phyloP scores from a whole-genome alignment of 176 grass and related monocot genomes.

The Aegilops longissima region DNA sequence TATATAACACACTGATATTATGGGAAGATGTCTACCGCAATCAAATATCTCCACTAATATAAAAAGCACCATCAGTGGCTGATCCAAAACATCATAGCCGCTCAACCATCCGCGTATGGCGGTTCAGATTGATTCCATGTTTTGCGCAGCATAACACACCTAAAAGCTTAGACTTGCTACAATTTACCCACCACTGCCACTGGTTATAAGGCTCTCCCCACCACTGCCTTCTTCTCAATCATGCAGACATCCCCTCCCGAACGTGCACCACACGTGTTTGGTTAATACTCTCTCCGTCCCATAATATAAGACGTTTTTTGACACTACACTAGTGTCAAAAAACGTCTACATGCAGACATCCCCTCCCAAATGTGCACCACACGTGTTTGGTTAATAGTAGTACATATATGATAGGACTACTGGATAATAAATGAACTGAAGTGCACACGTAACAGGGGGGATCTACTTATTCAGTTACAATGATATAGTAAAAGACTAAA shows the following conservation, averaged over 20 bases:
- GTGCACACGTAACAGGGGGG: neutral
- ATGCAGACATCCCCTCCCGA: neutral
- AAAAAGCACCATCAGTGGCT: neutral
- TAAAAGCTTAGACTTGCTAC: neutral
- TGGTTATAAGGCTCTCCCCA: too few relatives aligned
- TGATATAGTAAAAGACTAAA: neutral
- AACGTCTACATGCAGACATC: too few relatives aligned
- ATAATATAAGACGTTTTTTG: too few relatives aligned
- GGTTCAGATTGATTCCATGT: neutral
- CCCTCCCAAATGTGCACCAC: too few relatives aligned
- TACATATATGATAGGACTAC: neutral
- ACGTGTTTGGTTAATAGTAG: neutral
- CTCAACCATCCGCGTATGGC: neutral
- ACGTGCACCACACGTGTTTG: neutral
- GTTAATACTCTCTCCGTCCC: neutral
- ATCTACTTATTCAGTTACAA: constrained; percentile 10
- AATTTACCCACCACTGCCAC: too few relatives aligned
- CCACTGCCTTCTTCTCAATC: neutral
- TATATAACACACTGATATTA: neutral
- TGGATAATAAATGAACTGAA: neutral
- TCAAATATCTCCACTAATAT: neutral
- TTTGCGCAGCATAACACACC: neutral
- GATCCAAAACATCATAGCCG: neutral
- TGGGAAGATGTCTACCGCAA: neutral
- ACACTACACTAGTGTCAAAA: too few relatives aligned